These are phyloP conservation scores for Homolaphlyctis polyrhiza DNA, from an alignment of 371 early-diverging fungal species.

Conservation along the genomic window DNA sequence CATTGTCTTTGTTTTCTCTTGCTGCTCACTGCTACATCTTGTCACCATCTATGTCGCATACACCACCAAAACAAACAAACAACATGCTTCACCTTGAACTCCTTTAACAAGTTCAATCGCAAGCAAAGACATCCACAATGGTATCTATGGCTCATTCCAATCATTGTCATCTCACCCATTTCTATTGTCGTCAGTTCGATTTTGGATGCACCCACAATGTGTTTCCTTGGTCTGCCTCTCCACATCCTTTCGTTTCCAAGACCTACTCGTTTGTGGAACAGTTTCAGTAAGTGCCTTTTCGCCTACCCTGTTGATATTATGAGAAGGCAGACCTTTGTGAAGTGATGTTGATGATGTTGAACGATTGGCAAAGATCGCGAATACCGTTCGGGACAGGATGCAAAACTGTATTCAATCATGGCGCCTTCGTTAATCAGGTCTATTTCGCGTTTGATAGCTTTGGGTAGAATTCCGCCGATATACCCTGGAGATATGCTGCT, in stretches of 20 bases:
- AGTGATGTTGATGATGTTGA: too few relatives aligned
- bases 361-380: slow-evolving; percentile 18
- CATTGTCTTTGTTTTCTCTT: too few relatives aligned
- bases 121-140: slow-evolving; percentile 26
- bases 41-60: not conserved
- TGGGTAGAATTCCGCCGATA: slow-evolving; percentile 12
- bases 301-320: not conserved
- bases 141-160: slow-evolving; percentile 14
- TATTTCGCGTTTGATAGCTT: slow-evolving; percentile 10
- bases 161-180: slow-evolving; percentile 25
- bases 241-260: slow-evolving; percentile 31
- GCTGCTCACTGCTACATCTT: too few relatives aligned
- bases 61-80: not conserved
- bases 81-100: not conserved
- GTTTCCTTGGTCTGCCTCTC: slow-evolving; percentile 30
- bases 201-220: slow-evolving; percentile 29
- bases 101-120: slow-evolving; percentile 13
- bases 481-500: slow-evolving; percentile 14
- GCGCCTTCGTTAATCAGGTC: slow-evolving; percentile 19
- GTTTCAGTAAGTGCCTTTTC: slow-evolving; percentile 1
- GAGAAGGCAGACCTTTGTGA: too few relatives aligned
- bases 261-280: slow-evolving; percentile 26
- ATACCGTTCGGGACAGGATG: slow-evolving; percentile 15
- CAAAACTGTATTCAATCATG: slow-evolving; percentile 19
- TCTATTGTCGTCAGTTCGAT: slow-evolving; percentile 20